Evolutionary conservation across 2,329 filamentous ascomycete species (phyloP).

Genomic region (Aspergillus pseudotamarii): DNA sequence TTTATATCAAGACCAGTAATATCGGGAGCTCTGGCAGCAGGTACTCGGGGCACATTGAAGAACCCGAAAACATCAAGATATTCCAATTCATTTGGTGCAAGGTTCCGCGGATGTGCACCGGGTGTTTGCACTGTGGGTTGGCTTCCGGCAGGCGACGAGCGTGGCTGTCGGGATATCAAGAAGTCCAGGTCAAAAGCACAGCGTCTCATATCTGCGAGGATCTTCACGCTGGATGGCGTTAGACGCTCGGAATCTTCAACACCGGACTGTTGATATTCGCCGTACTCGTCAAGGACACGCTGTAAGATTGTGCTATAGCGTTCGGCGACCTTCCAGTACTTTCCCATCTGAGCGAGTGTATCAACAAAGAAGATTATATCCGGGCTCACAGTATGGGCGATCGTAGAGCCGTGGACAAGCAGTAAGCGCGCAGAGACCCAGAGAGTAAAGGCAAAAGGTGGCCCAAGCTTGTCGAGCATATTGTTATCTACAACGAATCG

Average conservation of each 20-base stretch:
- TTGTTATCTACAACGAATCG: constrained; percentile 76
- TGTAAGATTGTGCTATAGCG: constrained; percentile 79
- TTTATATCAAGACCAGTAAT: constrained; percentile 29
- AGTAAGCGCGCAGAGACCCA: constrained; percentile 89
- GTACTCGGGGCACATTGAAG: constrained; percentile 83
- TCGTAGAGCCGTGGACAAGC: constrained; percentile 86
- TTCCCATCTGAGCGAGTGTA: constrained; percentile 76
- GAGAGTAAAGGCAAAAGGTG: constrained; percentile 87
- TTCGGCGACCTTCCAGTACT: constrained; percentile 82
- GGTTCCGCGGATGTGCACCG: constrained; percentile 60
- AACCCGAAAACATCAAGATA: constrained; percentile 94
- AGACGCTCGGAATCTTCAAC: constrained; percentile 68
- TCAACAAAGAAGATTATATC: constrained; percentile 82
- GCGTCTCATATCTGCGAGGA: constrained; percentile 86
- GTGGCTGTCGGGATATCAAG: constrained; percentile 80
- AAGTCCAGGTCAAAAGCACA: constrained; percentile 91
- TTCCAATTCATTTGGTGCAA: constrained; percentile 80
- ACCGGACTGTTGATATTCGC: constrained; percentile 68
- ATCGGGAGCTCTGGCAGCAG: constrained; percentile 40
- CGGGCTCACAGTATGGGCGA: constrained; percentile 78
- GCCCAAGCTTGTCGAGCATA: constrained; percentile 78
- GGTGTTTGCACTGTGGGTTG: constrained; percentile 27
- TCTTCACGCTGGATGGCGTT: constrained; percentile 81
- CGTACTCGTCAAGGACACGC: constrained; percentile 82
- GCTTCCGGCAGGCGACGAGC: constrained; percentile 40